Conservation (phyloP, 1,284 basidiomycete species). For the Anthracocystis walkeri region DNA sequence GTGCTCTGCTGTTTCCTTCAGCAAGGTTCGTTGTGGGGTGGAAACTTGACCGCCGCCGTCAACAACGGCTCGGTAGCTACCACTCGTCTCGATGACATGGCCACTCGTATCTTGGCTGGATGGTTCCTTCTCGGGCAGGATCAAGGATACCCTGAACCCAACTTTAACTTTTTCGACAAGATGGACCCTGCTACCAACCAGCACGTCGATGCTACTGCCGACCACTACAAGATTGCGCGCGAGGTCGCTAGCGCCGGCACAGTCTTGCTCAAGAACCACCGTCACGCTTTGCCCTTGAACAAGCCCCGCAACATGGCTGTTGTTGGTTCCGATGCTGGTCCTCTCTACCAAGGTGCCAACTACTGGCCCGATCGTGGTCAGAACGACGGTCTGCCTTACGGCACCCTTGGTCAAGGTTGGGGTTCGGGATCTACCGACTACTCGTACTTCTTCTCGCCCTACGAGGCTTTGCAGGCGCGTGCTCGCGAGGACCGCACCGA, state of each 20-base stretch:
- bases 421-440: slow-evolving; percentile 74
- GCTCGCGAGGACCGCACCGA: slow-evolving; percentile 74
- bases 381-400: slow-evolving; percentile 72
- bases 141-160: slow-evolving; percentile 61
- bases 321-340: slow-evolving; percentile 75
- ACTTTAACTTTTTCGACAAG: slow-evolving; percentile 60
- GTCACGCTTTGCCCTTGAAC: slow-evolving; percentile 48
- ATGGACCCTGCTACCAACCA: slow-evolving; percentile 71
- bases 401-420: slow-evolving; percentile 87
- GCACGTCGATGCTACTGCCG: slow-evolving; percentile 79
- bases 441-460: slow-evolving; percentile 72
- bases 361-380: slow-evolving; percentile 75
- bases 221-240: slow-evolving; percentile 78
- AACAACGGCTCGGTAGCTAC: slow-evolving; percentile 78
- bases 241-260: slow-evolving; percentile 80
- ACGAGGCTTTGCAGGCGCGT: slow-evolving; percentile 78
- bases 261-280: slow-evolving; percentile 80
- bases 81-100: slow-evolving; percentile 73
- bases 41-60: slow-evolving; percentile 77
- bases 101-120: slow-evolving; percentile 66
- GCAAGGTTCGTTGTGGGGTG: slow-evolving; percentile 50
- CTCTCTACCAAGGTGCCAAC: slow-evolving; percentile 79
- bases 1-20: slow-evolving; percentile 39
- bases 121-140: slow-evolving; percentile 70
- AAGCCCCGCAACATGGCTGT: slow-evolving; percentile 55